Base-by-base conservation (phyloP, 2,329 filamentous ascomycete species). In the Plectosphaerella sp. region DNA sequence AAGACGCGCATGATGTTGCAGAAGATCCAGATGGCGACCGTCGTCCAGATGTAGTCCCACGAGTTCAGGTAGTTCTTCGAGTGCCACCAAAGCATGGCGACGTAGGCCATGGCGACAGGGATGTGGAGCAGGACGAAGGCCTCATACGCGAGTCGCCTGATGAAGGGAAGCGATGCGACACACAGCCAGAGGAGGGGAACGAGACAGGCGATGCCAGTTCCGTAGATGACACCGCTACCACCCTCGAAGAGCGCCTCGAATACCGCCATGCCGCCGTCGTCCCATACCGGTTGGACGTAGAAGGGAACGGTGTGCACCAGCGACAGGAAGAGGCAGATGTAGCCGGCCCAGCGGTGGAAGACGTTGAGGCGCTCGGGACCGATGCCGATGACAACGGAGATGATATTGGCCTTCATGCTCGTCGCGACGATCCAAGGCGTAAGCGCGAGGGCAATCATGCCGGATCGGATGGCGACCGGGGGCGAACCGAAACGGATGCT, bases 11-110 rank as follows among this genome's bases (percentile, higher is more conserved):
- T 70, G 24, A 85, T 61, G 64, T 94, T 91, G 49, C 90, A 94
- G 6, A 87, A 60, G 1, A 80, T 72, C 86, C 91, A 94, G 56
- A 97, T 90, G 43, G 73, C 88, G 22, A 92, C 70, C 0, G 90
- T 94, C 2, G 89, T 84, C 62, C 83, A 95, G 3, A 97, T 81
- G 63, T 97, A 97, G 63, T 83, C 77, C 92, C 92, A 97, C 0
- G 92, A 96, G 51, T 86, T 86, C 37, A 97, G 79, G 60, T 89
- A 96, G 69, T 97, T 96, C 69, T 92, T 88, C 62, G 89, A 94
- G 68, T 97, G 93, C 93, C 93, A 97, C 72, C 97, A 96, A 25
- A 97, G 78, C 66, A 96, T 80, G 2, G 80, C 92, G 7, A 97
- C 74, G 63, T 94, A 96, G 14, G 89, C 74, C 39, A 92, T 80